phyloP scores from a whole-genome alignment of 2,329 filamentous ascomycete species.

The Colletotrichum sp. region DNA sequence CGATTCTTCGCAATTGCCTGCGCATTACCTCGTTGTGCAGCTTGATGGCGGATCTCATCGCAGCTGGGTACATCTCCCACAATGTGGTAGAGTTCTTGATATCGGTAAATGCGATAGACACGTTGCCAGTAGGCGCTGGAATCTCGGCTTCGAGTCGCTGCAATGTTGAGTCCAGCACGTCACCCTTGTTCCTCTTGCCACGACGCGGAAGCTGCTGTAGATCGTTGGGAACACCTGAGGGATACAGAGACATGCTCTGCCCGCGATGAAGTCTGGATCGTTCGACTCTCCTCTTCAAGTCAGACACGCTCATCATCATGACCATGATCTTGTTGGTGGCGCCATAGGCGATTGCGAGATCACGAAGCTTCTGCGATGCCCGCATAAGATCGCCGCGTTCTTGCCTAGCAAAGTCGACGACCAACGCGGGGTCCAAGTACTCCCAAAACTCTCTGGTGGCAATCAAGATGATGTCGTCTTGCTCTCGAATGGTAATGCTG shows the following conservation, averaged over 20 bases:
- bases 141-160: conserved; percentile 89
- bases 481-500: conserved; percentile 79
- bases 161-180: conserved; percentile 83
- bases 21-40: conserved; percentile 98
- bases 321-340: conserved; percentile 97
- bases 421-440: conserved; percentile 85
- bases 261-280: conserved; percentile 75
- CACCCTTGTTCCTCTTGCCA: conserved; percentile 65
- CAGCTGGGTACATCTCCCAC: conserved; percentile 94
- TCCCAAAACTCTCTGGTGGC: conserved; percentile 96
- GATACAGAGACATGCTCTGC: conserved; percentile 85
- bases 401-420: conserved; percentile 87
- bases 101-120: conserved; percentile 96
- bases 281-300: conserved; percentile 83
- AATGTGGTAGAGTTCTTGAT: conserved; percentile 98
- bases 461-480: conserved; percentile 91
- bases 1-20: conserved; percentile 88
- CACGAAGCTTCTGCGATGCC: conserved; percentile 90
- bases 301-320: conserved; percentile 94
- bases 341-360: conserved; percentile 94
- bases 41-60: conserved; percentile 96
- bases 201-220: conserved; percentile 68
- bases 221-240: conserved; percentile 75
- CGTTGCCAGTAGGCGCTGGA: conserved; percentile 86
- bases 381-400: conserved; percentile 92